A percentile compares a stretch with the other conserved stretches of the same genome.
phyloP scores from a whole-genome alignment of 1,139 yeast genomes.

The Geotrichum aggregatum region DNA sequence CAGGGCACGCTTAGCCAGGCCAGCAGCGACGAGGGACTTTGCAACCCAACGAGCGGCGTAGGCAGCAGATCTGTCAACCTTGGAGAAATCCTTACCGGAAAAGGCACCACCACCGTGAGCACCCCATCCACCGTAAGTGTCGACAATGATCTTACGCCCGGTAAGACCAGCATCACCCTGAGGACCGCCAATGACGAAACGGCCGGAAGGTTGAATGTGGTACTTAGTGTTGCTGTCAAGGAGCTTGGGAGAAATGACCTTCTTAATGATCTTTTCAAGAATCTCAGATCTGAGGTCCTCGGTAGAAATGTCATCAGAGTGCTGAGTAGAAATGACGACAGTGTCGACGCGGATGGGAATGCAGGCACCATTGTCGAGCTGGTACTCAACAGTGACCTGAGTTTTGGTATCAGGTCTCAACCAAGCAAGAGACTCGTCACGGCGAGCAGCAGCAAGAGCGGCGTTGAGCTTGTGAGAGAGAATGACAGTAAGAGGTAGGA shows the following conservation, averaged over 20 bases:
- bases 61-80: slow-evolving; percentile 99
- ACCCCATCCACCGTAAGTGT: slow-evolving; percentile 99
- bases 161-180: slow-evolving; percentile 99
- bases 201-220: slow-evolving; percentile 99
- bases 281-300: slow-evolving; percentile 82
- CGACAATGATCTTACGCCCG: slow-evolving; percentile 99
- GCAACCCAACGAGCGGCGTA: slow-evolving; percentile 99
- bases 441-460: slow-evolving; percentile 95
- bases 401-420: slow-evolving; percentile 99
- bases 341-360: slow-evolving; percentile 96
- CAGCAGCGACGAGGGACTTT: slow-evolving; percentile 91
- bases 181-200: slow-evolving; percentile 99
- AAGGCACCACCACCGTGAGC: slow-evolving; percentile 99
- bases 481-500: slow-evolving; percentile 89
- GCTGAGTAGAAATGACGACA: slow-evolving; percentile 95
- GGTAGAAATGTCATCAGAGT: slow-evolving; percentile 91
- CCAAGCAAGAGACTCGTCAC: slow-evolving; percentile 92
- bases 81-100: slow-evolving; percentile 99
- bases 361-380: slow-evolving; percentile 90
- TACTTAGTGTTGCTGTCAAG: slow-evolving; percentile 92
- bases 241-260: slow-evolving; percentile 85
- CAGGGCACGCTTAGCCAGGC: slow-evolving; percentile 93
- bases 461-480: slow-evolving; percentile 94
- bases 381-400: slow-evolving; percentile 96
- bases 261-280: slow-evolving; percentile 73